phyloP scores from a whole-genome alignment of 2,329 filamentous ascomycete genomes.

The Monosporascus sp. region DNA sequence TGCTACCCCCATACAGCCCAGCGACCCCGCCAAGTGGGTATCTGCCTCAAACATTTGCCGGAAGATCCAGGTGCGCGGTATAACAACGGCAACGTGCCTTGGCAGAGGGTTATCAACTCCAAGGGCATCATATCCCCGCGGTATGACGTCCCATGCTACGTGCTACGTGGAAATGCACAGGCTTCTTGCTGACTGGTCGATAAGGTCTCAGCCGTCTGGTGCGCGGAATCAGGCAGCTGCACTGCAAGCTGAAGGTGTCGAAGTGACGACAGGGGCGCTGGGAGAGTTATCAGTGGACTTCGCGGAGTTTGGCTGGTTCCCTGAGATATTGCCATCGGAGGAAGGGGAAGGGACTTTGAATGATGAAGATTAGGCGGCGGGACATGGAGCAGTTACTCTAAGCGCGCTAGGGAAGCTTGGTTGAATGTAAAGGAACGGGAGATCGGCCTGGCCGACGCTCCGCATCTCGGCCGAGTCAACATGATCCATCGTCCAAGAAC shows the following conservation, averaged over 20 bases:
- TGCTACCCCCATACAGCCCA: slow-evolving; percentile 45
- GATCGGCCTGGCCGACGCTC: too few species aligned
- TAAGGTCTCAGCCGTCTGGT: slow-evolving; percentile 44
- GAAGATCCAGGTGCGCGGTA: slow-evolving; percentile 47
- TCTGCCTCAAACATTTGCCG: slow-evolving; percentile 83
- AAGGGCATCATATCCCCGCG: slow-evolving; percentile 82
- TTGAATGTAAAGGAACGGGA: too few species aligned
- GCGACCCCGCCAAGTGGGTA: slow-evolving; percentile 76
- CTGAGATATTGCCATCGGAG: slow-evolving; percentile 42
- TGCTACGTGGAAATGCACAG: background rate
- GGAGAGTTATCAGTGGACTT: slow-evolving; percentile 50
- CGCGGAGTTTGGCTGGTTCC: slow-evolving; percentile 51
- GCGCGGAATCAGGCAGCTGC: slow-evolving; percentile 46
- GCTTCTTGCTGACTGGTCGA: too few species aligned
- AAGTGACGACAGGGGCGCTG: slow-evolving; percentile 41
- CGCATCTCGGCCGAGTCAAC: too few species aligned
- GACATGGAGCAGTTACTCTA: background rate
- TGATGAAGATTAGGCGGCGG: slow-evolving; percentile 6
- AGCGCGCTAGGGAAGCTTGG: too few species aligned
- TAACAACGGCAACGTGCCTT: slow-evolving; percentile 77
- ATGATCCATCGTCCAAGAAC: too few species aligned
- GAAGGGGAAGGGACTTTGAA: slow-evolving; percentile 19
- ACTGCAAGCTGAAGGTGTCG: slow-evolving; percentile 47
- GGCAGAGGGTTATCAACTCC: slow-evolving; percentile 88
- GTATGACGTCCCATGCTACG: slow-evolving; percentile 34